Percentiles rank a stretch among this genome's conserved stretches.
Conservation (phyloP, 495 filamentous ascomycete genomes). For the Neurospora hispaniola region DNA sequence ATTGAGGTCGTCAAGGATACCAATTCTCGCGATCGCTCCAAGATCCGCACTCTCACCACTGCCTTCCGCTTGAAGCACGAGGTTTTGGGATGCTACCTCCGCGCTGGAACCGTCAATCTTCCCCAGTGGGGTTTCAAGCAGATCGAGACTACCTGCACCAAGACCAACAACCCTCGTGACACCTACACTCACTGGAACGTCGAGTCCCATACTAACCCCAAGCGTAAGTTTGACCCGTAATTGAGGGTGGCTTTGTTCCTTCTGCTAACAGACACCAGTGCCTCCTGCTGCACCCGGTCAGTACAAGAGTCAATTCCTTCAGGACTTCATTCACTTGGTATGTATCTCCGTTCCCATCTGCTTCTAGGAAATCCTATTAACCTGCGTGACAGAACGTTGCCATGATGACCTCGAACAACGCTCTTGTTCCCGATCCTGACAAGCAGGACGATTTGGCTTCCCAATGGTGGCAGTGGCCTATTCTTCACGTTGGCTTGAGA, state of each 20-base stretch:
- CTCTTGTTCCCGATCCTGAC: slow-evolving; percentile 92
- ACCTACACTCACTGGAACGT: slow-evolving; percentile 99
- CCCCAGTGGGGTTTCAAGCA: slow-evolving; percentile 99
- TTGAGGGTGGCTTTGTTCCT: neutral
- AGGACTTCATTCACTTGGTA: slow-evolving; percentile 84
- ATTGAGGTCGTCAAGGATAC: slow-evolving; percentile 87
- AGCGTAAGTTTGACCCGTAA: slow-evolving; percentile 50
- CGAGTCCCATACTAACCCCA: slow-evolving; percentile 89
- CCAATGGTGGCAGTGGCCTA: slow-evolving; percentile 96
- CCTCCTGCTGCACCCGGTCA: slow-evolving; percentile 82
- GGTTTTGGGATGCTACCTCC: slow-evolving; percentile 80
- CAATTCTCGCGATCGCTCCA: slow-evolving; percentile 73
- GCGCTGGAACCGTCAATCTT: slow-evolving; percentile 91
- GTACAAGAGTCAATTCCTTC: slow-evolving; percentile 92
- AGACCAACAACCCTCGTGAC: slow-evolving; percentile 86
- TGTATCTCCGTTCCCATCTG: neutral
- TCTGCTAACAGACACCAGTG: slow-evolving; percentile 44
- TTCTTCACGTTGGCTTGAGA: slow-evolving; percentile 85
- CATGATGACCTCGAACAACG: slow-evolving; percentile 99
- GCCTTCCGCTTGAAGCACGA: slow-evolving; percentile 83
- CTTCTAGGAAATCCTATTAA: slow-evolving; percentile 3
- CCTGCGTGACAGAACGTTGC: slow-evolving; percentile 58
- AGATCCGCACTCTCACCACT: slow-evolving; percentile 84
- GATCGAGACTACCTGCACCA: slow-evolving; percentile 91
- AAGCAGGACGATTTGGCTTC: slow-evolving; percentile 98